Base-by-base conservation (phyloP, 2,329 filamentous ascomycete species). In the Ophioceras dolichostomum region DNA sequence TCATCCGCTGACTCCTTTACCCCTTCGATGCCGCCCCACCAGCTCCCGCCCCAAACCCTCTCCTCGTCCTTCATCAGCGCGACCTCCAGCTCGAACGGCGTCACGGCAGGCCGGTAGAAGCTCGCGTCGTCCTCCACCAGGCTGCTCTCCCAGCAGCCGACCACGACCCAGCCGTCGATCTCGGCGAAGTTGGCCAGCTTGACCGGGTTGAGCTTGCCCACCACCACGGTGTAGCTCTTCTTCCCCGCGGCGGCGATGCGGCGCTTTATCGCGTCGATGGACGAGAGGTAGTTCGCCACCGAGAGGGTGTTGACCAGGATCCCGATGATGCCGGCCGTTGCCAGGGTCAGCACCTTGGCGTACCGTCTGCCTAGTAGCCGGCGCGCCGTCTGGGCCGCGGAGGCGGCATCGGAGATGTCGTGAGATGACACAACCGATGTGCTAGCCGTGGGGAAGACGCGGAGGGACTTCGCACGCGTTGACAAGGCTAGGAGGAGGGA, bases 121-220 rank as follows among this genome's bases (percentile, higher is more conserved):
- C 83, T 83, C 0, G 57, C 58, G 40, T 83, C 82, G 45, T 87
- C 86, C 49, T 95, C 89, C 4, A 98, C 75, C 36, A 96, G 63
- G 41, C 83, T 86, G 56, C 88, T 94, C 61, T 98, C 91, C 91
- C 91, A 98, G 59, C 91, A 98, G 3, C 91, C 89, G 9, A 98
- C 84, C 0, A 96, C 87, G 0, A 96, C 87, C 91, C 91, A 98
- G 13, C 87, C 89, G 31, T 87, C 89, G 5, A 98, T 76, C 57
- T 98, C 91, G 40, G 82, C 76, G 60, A 98, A 98, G 58, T 98
- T 98, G 34, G 91, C 91, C 17, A 98, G 70, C 57, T 98, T 98
- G 27, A 88, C 89, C 0, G 88, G 80, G 52, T 96, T 98, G 19
- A 98, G 68, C 57, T 96, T 96, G 41, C 91, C 91, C 0, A 98